Evolutionary conservation across 305 asterid genomes (phyloP), one percentile per base, ranked within the genome.

Genomic region (Fraxinus baroniana): DNA sequence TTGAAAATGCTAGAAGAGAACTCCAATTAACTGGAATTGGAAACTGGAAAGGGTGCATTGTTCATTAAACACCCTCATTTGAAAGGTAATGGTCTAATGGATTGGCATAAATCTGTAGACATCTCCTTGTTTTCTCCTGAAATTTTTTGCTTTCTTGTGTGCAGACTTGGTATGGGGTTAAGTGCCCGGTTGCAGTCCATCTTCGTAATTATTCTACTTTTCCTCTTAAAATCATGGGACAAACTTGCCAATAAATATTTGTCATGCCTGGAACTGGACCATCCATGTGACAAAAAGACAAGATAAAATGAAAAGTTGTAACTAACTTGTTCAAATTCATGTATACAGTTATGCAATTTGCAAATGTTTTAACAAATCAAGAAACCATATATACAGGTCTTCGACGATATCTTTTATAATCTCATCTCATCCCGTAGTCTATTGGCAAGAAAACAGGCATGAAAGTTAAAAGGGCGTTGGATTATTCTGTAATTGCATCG

Each of bases 251-350:
- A 3, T 26, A 26, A 9, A 26, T 20, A 7, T 60, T 60, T 68
- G 74, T 66, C 7, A 62, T 22, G 71, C 15, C 74, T 26, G 74
- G 74, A 13, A 17, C 36, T 9, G 66, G 74, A 79, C 18, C 37
- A 32, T 83, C 9, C 80, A 83, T 74, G 80, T 74, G 86, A 83
- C 64, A 32, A 82, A 79, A 60, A 33, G 83, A 74, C 24, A 35
- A 80, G 68, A 75, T 32, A 79, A 44, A 66, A 24, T 26, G 79
- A 79, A 78, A 83, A 84, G 76, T 20, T 33, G 39, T 72, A 44
- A 64, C 64, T 55, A 8, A 28, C 28, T 46, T 2, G 41, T 62
- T 64, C 57, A 44, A 62, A 26, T 64, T 82, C 83, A 83, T 12
- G 17, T 46, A 13, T 13, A 13, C n/a, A 13, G 55, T 46, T 46